Percentiles rank a stretch among this genome's conserved stretches.
Conservation (phyloP, 2,329 filamentous ascomycete genomes). For the Ophiosphaerella narmari region DNA sequence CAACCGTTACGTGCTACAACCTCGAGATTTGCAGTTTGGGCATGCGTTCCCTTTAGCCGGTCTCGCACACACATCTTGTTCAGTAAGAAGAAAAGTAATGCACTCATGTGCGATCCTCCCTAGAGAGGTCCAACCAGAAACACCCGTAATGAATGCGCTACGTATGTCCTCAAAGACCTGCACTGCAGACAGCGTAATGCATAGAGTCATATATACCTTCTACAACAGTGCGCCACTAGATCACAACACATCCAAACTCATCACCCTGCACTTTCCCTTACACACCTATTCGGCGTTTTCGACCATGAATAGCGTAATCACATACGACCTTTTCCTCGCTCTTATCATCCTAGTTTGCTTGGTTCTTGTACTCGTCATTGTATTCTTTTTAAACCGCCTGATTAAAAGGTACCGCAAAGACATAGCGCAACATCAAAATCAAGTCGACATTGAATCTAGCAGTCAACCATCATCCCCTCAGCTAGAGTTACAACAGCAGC, state of each 20-base stretch:
- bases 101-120: too few species aligned
- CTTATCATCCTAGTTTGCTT: constrained; percentile 18
- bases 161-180: too few species aligned
- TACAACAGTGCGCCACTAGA: constrained; percentile 1
- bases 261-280: neutral
- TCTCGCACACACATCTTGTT: too few species aligned
- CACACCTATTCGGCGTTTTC: neutral
- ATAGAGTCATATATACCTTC: constrained; percentile 3
- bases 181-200: too few species aligned
- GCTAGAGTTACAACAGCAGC: constrained; percentile 7
- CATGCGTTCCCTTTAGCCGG: too few species aligned
- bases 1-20: too few species aligned
- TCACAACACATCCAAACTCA: neutral
- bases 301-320: constrained; percentile 5
- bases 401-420: constrained; percentile 6
- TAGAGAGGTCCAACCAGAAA: too few species aligned
- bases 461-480: constrained; percentile 4
- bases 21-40: too few species aligned
- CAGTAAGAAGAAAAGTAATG: too few species aligned
- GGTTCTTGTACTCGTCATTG: constrained; percentile 17
- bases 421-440: neutral
- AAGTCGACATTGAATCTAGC: constrained; percentile 4
- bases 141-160: too few species aligned
- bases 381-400: constrained; percentile 17
- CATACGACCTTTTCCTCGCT: constrained; percentile 14